These are phyloP conservation scores for Pochonia chlamydosporia DNA, from an alignment of 2,329 filamentous ascomycete species.

Conservation along the genomic window DNA sequence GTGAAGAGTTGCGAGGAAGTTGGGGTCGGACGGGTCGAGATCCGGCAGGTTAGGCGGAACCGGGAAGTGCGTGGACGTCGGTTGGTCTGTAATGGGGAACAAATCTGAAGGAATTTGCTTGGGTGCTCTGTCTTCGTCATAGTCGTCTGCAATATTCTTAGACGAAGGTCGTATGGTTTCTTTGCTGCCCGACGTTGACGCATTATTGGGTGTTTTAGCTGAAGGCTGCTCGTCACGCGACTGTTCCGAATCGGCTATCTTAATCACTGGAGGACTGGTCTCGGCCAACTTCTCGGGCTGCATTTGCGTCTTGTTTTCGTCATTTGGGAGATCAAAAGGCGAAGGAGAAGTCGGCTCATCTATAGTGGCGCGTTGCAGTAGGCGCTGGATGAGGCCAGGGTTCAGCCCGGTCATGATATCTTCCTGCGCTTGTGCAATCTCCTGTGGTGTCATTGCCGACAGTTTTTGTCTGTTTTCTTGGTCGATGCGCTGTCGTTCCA, in stretches of 20 bases:
- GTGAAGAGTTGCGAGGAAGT: slow-evolving; percentile 81
- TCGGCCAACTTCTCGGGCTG: not conserved
- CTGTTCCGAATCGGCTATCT: not conserved
- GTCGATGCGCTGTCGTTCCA: slow-evolving; percentile 70
- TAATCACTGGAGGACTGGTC: not conserved
- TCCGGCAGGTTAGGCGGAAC: slow-evolving; percentile 51
- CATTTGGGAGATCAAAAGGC: slow-evolving; percentile 31
- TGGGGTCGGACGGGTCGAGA: slow-evolving; percentile 75
- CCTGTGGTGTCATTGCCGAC: slow-evolving; percentile 70
- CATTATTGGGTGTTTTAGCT: not conserved
- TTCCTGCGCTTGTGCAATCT: slow-evolving; percentile 73
- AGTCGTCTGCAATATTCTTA: slow-evolving; percentile 23
- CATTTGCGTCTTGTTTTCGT: not conserved
- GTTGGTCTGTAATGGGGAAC: slow-evolving; percentile 33
- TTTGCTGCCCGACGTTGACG: not conserved
- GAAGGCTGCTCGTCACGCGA: not conserved
- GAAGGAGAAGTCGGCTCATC: slow-evolving; percentile 48
- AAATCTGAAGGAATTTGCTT: slow-evolving; percentile 34
- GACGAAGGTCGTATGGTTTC: not conserved
- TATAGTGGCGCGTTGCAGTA: slow-evolving; percentile 72
- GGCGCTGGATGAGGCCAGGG: slow-evolving; percentile 66
- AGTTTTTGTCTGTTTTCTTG: slow-evolving; percentile 73
- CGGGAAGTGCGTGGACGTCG: slow-evolving; percentile 56
- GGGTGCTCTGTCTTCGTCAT: slow-evolving; percentile 38
- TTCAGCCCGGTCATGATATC: slow-evolving; percentile 78